These are phyloP conservation scores for Pythium phragmitis DNA, from an alignment of 352 stramenopile genomes.

Conservation along the genomic window DNA sequence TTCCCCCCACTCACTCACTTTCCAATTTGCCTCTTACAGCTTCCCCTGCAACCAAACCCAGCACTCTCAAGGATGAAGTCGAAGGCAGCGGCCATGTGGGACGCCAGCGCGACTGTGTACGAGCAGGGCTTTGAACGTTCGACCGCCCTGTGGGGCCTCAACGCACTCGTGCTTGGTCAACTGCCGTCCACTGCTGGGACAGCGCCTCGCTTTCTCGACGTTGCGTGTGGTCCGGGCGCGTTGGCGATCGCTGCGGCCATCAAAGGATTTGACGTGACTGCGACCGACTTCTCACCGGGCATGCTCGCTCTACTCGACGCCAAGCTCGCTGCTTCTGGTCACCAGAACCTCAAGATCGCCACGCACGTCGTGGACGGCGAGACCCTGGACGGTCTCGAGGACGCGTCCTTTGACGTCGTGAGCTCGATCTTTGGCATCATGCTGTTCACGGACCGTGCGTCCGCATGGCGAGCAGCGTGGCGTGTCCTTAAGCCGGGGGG, in stretches of 20 bases:
- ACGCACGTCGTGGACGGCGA: conserved; percentile 17
- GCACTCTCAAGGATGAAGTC: background rate
- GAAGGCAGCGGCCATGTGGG: background rate
- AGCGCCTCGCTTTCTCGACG: conserved; percentile 33
- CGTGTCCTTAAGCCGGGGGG: conserved; percentile 22
- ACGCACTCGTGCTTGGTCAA: conserved; percentile 49
- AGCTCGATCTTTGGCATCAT: conserved; percentile 24
- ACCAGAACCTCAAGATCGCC: background rate
- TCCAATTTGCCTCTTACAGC: background rate
- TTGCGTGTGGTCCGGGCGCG: conserved; percentile 15
- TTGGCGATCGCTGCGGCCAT: conserved; percentile 11
- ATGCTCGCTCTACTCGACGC: conserved; percentile 16
- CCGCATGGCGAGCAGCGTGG: conserved; percentile 15
- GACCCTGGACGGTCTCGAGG: conserved; percentile 18
- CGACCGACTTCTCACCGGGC: conserved; percentile 19
- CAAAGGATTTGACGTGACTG: conserved; percentile 20
- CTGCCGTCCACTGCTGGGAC: conserved; percentile 63
- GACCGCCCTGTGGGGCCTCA: conserved; percentile 45
- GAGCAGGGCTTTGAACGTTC: background rate
- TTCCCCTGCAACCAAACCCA: background rate
- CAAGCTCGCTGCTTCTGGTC: conserved; percentile 3
- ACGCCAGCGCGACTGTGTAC: conserved; percentile 1
- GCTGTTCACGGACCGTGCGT: conserved; percentile 21
- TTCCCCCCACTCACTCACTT: background rate
- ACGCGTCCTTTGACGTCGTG: conserved; percentile 24